A percentile compares a stretch with the other conserved stretches of the same genome.
phyloP scores from a whole-genome alignment of 345 rosid genomes.

The Lepidium africanum region DNA sequence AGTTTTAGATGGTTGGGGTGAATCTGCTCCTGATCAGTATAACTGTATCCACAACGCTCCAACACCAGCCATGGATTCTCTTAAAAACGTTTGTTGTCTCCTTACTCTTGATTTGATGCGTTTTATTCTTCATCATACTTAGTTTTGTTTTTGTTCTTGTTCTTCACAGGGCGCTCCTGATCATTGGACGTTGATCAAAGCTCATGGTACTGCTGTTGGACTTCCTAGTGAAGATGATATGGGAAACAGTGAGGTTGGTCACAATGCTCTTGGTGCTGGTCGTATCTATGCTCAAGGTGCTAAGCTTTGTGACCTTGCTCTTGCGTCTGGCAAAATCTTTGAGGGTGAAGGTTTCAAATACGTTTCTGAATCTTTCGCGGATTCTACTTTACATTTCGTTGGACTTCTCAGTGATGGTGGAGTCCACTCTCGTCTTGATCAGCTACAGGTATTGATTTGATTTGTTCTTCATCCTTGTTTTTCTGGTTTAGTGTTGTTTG shows the following conservation, averaged over 20 bases:
- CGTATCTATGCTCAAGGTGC: conserved; percentile 97
- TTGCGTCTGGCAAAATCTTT: conserved; percentile 83
- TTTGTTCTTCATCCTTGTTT: neutral
- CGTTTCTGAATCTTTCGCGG: conserved; percentile 48
- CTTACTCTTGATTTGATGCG: neutral
- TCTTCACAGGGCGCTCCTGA: conserved; percentile 55
- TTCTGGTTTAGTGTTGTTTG: neutral
- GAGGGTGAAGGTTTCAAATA: conserved; percentile 84
- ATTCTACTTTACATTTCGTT: conserved; percentile 71
- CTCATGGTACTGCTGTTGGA: conserved; percentile 91
- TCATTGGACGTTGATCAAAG: conserved; percentile 81
- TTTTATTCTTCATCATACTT: neutral
- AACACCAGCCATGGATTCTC: conserved; percentile 90
- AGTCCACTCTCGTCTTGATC: conserved; percentile 94
- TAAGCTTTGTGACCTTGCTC: conserved; percentile 86
- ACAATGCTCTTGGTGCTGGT: conserved; percentile 97
- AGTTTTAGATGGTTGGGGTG: conserved; percentile 99
- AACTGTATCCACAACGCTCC: conserved; percentile 90
- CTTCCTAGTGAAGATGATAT: conserved; percentile 95
- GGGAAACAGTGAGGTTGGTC: conserved; percentile 99
- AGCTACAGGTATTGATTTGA: conserved; percentile 48
- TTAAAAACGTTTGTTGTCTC: conserved; percentile 45
- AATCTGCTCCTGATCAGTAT: conserved; percentile 67
- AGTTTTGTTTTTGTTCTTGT: neutral
- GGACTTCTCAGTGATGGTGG: conserved; percentile 97